phyloP scores from a whole-genome alignment of 768 basidiomycete species.

The Candolleomyces aberdarensis region DNA sequence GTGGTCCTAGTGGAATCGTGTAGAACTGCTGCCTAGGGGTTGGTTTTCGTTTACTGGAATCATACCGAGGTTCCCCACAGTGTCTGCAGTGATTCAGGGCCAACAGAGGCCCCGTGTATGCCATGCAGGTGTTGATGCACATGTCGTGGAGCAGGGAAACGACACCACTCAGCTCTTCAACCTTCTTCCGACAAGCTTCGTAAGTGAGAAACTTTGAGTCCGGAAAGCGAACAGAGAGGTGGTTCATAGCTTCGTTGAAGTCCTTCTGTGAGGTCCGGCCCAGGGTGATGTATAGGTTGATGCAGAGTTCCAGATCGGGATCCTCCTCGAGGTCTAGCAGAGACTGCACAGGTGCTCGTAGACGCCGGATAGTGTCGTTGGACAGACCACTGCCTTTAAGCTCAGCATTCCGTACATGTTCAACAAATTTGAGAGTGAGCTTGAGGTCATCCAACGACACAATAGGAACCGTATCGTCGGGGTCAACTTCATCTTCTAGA shows the following conservation, averaged over 20 bases:
- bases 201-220: neutral
- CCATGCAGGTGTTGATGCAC: slow-evolving; percentile 37
- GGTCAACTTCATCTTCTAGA: neutral
- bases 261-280: neutral
- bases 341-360: neutral
- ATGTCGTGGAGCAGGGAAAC: slow-evolving; percentile 28
- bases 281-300: neutral
- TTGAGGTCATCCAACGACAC: neutral
- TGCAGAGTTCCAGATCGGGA: neutral
- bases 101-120: slow-evolving; percentile 32
- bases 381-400: neutral
- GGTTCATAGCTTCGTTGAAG: neutral
- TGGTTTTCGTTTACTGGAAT: slow-evolving; percentile 21
- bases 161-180: slow-evolving; percentile 26
- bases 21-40: slow-evolving; percentile 23
- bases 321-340: neutral
- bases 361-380: neutral
- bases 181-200: neutral
- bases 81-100: slow-evolving; percentile 21
- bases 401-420: neutral
- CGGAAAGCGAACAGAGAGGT: neutral
- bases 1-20: slow-evolving; percentile 36
- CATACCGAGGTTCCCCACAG: slow-evolving; percentile 19
- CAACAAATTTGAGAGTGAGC: neutral
- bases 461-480: neutral